Conservation (phyloP, 2,329 filamentous ascomycete species). For the Cercospora nicotianae region DNA sequence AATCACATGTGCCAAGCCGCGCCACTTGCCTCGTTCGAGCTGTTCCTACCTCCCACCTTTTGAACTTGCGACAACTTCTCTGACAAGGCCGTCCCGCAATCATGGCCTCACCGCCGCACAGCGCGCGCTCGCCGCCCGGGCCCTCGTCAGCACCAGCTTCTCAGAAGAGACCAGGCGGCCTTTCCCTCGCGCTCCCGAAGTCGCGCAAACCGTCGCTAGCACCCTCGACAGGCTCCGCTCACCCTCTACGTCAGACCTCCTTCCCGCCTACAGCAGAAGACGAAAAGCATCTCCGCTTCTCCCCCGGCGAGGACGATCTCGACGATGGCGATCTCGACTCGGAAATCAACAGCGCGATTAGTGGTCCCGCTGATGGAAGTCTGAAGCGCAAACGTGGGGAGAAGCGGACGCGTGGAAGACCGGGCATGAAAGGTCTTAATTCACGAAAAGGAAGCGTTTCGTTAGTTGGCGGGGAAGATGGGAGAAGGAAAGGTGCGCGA, state of each 20-base stretch:
- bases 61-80: conserved; percentile 2
- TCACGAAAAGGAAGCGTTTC: conserved; percentile 27
- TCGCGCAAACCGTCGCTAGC: conserved; percentile 70
- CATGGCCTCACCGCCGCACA: conserved; percentile 31
- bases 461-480: conserved; percentile 39
- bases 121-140: conserved; percentile 30
- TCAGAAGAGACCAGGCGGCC: conserved; percentile 61
- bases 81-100: conserved; percentile 4
- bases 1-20: conserved; percentile 7
- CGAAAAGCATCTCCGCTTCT: conserved; percentile 27
- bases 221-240: conserved; percentile 54
- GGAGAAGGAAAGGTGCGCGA: conserved; percentile 22
- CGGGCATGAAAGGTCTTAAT: conserved; percentile 21
- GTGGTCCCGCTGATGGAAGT: conserved; percentile 43
- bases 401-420: conserved; percentile 30
- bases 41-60: background rate
- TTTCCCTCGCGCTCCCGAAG: conserved; percentile 57
- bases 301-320: conserved; percentile 33
- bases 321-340: conserved; percentile 38
- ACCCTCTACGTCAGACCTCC: conserved; percentile 76
- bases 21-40: background rate
- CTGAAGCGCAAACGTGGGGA: conserved; percentile 36
- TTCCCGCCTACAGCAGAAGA: conserved; percentile 60
- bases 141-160: conserved; percentile 36
- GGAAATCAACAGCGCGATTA: conserved; percentile 39